Evolutionary conservation across 2,329 filamentous ascomycete genomes (phyloP), one percentile per base, ranked within the genome.

Genomic region (Sarocladium strictum): DNA sequence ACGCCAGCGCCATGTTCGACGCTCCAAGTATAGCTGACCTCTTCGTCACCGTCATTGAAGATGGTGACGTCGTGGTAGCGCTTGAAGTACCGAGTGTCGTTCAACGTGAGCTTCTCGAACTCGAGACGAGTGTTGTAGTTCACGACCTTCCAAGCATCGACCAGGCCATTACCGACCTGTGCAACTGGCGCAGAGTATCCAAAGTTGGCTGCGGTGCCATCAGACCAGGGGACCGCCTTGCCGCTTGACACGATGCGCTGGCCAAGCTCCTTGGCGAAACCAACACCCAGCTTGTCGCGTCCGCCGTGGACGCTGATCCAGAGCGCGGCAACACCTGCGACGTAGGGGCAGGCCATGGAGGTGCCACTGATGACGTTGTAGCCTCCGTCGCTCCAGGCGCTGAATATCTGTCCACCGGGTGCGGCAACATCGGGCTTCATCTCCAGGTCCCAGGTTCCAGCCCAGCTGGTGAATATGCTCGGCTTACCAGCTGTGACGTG

Each of bases 321-420:
- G 15, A 72, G 62, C 17, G 69, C 69, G 2, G 69, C 68, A 24
- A 72, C 64, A 26, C 73, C 75, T 23, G 75, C 75, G 6, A 76
- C 66, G 54, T 74, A 75, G 1, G 75, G 75, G 47, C 69, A 69
- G 3, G 75, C 70, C 76, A 79, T 78, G 2, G 73, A 76, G 0
- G 76, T 79, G 43, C 76, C 76, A 52, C 69, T 73, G 32, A 73
- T 64, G 7, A 77, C 66, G 3, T 66, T 67, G 53, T 66, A 66
- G 27, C 47, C 27, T 3, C 26, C 26, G 12, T 51, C 47, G 17
- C n/a, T 33, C 26, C 27, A 55, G 2, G 57, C 50, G 17, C 35
- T 53, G 21, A 53, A 45, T 9, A 58, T 55, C 5, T 55, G 19
- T 3, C 55, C 55, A n/a, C 57, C 57, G 7, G 57, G 57, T 2